Base-by-base conservation (phyloP, 1,284 basidiomycete genomes). In the Moesziomyces parantarcticus region DNA sequence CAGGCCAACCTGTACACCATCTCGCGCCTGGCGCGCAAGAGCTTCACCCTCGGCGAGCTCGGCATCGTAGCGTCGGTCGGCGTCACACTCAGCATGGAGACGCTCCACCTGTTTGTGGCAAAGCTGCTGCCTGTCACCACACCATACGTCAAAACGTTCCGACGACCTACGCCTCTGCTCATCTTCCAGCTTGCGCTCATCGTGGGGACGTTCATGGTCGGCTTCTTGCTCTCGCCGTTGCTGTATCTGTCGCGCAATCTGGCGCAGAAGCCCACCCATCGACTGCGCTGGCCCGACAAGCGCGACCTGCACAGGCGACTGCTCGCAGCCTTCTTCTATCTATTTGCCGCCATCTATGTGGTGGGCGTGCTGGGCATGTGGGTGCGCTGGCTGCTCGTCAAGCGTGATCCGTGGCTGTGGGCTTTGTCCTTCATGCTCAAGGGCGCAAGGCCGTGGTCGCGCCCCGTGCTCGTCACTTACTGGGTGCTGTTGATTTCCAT, bases 21-120 rank as follows among this genome's bases (percentile, higher is more conserved):
- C 53, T 89, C 97, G 50, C 89, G 96, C 22, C 87, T 99, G 34
- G 96, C 94, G 0, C 90, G 97, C 75, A 89, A 92, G 23, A 93
- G 92, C 14, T 96, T 98, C 84, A 99, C 96, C 0, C 87, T 99
- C 2, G 97, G 97, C 48, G 97, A 99, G 84, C 88, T 98, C 11
- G 91, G 90, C 20, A 86, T 97, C 22, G 92, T 97, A 16, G 91
- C 91, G 40, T 92, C 92, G 72, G 92, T 94, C 44, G 94, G 92
- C 18, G 92, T 94, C 1, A 91, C 91, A 1, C 83, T 99, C 36
- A 91, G 90, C 76, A 90, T 94, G 86, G 97, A 99, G 54, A 72
- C 82, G 11, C 56, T 77, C 5, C 54, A 77, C 34, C 52, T 83
- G 32, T 81, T 80, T 4, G 60, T 75, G 14, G 72, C 79, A 39